Base-by-base conservation (phyloP, 768 basidiomycete genomes). In the Plicaturopsis crispa region DNA sequence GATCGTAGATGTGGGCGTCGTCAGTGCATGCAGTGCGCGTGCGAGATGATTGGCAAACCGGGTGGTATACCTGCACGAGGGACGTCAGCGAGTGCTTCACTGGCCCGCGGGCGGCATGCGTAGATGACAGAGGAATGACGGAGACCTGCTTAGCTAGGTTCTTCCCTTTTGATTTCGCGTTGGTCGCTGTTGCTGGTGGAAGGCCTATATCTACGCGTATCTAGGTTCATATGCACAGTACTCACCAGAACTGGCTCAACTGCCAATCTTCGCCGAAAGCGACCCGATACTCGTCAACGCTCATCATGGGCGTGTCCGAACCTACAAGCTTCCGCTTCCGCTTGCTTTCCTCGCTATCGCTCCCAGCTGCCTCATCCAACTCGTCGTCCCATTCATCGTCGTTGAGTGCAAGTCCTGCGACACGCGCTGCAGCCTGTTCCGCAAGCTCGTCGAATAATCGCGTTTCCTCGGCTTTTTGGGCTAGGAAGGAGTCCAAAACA, bases 251-350 rank as follows among this genome's bases (percentile, higher is more conserved):
- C 52, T 72, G 69, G 47, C 66, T 70, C 30, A 70, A 59, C 47
- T 72, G 68, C 69, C 69, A 70, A 52, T 69, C 67, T 53, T 70
- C 69, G 13, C 65, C 58, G 38, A 72, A 72, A 11, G 63, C 60
- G 24, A 52, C 45, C 20, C 61, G 55, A 42, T 64, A 72, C 42
- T 70, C 67, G 31, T 65, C 60, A 12, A 70, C 63, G 39, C 60
- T 66, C 45, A 70, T 55, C 59, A 69, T 66, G 3, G 59, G 56
- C 36, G 60, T 60, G 7, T 54, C 55, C 0, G 35, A 24, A n/a
- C n/a, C n/a, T n/a, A n/a, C n/a, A 8, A 28, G 14, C 8, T 14
- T 14, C 14, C 26, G 26, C 26, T 28, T 28, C n/a, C n/a, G n/a
- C 10, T 10, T 30, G 10, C 10, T 10, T 14, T 10, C 28, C 26